Evolutionary conservation across 2,329 filamentous ascomycete genomes (phyloP).

Genomic region (Pseudocercospora eumusae): DNA sequence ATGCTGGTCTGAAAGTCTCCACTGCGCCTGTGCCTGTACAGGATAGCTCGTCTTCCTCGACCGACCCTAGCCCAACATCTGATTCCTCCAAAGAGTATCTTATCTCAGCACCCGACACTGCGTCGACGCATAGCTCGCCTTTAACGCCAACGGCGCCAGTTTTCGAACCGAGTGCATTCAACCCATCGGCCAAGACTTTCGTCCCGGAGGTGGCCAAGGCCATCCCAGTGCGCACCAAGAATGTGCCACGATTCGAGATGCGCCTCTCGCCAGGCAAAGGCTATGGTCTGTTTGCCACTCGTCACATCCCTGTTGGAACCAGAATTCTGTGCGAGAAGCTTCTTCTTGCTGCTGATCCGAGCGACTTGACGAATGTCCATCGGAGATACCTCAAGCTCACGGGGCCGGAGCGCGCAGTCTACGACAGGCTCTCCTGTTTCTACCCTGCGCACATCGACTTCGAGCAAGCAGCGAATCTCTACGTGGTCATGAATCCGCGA

Average conservation of each 20-base stretch:
- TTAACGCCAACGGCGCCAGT: constrained; percentile 1
- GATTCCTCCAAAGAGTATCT: neutral
- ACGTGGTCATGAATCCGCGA: neutral
- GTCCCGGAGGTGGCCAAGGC: neutral
- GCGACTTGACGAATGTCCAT: constrained; percentile 23
- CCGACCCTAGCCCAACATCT: neutral
- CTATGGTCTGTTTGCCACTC: constrained; percentile 31
- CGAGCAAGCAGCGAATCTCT: constrained; percentile 26
- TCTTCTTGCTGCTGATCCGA: constrained; percentile 25
- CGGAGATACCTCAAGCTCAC: constrained; percentile 27
- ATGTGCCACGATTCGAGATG: constrained; percentile 21
- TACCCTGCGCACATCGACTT: constrained; percentile 23
- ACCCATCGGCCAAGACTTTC: constrained; percentile 1
- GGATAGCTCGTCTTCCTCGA: neutral
- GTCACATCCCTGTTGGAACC: constrained; percentile 29
- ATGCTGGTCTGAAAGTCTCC: neutral
- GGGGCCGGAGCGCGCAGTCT: constrained; percentile 22
- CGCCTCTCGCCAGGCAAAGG: constrained; percentile 29
- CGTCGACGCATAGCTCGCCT: neutral
- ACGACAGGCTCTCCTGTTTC: constrained; percentile 28
- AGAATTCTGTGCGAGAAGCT: constrained; percentile 33
- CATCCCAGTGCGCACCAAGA: neutral
- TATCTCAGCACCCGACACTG: neutral
- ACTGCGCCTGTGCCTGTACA: neutral
- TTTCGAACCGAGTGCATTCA: neutral